Conservation (phyloP, 306 rosid species). For the Castanea mollissima region DNA sequence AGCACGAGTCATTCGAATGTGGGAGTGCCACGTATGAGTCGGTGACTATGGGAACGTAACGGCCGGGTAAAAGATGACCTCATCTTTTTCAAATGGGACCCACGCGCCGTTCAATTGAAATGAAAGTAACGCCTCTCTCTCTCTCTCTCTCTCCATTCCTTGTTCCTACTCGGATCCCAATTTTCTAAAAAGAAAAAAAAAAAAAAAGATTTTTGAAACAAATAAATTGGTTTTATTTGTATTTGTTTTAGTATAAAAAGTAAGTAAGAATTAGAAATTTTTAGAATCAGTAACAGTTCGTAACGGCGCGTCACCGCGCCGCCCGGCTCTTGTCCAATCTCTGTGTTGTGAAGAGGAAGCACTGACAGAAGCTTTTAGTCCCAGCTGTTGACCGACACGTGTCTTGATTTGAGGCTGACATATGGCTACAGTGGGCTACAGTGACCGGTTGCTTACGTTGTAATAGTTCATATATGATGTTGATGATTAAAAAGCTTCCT, state of each 20-base stretch:
- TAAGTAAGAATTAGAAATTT: neutral
- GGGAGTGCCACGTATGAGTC: slow-evolving; percentile 38
- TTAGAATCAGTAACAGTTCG: slow-evolving; percentile 25
- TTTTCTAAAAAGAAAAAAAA: neutral
- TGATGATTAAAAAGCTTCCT: too few relatives aligned
- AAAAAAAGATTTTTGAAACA: neutral
- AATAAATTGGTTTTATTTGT: neutral
- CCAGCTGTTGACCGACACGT: slow-evolving; percentile 23
- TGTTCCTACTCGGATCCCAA: neutral
- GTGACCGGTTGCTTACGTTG: slow-evolving; percentile 29
- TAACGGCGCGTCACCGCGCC: slow-evolving; percentile 62
- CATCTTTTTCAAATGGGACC: slow-evolving; percentile 25
- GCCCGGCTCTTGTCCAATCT: slow-evolving; percentile 52
- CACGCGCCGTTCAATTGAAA: slow-evolving; percentile 43
- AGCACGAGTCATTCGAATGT: neutral
- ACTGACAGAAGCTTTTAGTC: slow-evolving; percentile 23
- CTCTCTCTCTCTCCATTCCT: too few relatives aligned
- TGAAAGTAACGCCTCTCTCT: slow-evolving; percentile 23
- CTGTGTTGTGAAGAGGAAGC: slow-evolving; percentile 42
- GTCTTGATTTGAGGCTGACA: neutral
- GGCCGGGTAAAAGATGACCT: slow-evolving; percentile 40
- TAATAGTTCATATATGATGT: neutral
- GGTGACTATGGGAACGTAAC: slow-evolving; percentile 40
- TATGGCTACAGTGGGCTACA: neutral
- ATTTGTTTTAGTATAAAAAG: neutral